Evolutionary conservation across 306 rosid species (phyloP).

Genomic region (Medicago arabica): DNA sequence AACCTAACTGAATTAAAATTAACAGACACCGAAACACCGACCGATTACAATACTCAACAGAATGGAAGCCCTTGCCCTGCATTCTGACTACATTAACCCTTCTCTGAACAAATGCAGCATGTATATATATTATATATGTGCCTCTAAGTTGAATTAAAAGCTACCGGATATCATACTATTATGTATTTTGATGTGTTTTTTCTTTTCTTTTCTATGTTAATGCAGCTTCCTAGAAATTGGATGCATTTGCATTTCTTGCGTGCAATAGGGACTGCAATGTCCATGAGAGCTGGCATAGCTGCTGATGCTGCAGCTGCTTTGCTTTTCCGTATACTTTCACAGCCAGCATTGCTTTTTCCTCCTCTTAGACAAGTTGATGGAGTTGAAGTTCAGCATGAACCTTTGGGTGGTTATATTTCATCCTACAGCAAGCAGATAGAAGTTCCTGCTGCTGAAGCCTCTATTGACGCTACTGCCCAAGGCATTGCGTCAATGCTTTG

Average conservation of each 20-base stretch:
- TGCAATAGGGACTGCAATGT: constrained; percentile 98
- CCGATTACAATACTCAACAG: neutral
- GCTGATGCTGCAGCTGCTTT: constrained; percentile 99
- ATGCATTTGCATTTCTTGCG: constrained; percentile 99
- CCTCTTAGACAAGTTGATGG: constrained; percentile 96
- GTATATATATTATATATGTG: constrained; percentile 29
- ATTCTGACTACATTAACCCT: neutral
- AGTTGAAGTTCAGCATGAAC: constrained; percentile 80
- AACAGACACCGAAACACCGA: neutral
- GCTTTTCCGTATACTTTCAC: constrained; percentile 94
- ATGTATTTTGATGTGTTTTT: constrained; percentile 32
- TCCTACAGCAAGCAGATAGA: constrained; percentile 95
- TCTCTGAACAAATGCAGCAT: constrained; percentile 12
- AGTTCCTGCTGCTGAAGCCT: constrained; percentile 92
- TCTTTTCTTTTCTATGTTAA: constrained; percentile 33
- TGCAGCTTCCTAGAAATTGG: constrained; percentile 99
- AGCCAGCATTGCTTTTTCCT: constrained; percentile 96
- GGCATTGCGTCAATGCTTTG: constrained; percentile 98
- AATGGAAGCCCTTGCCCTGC: neutral
- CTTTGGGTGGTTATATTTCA: constrained; percentile 77
- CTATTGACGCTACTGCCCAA: constrained; percentile 98
- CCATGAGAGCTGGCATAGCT: constrained; percentile 96
- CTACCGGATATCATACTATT: constrained; percentile 14
- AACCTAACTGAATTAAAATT: constrained; percentile 8
- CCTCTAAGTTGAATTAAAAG: constrained; percentile 5